Base-by-base conservation (phyloP, 2,329 filamentous ascomycete species). In the Fusarium avenaceum region DNA sequence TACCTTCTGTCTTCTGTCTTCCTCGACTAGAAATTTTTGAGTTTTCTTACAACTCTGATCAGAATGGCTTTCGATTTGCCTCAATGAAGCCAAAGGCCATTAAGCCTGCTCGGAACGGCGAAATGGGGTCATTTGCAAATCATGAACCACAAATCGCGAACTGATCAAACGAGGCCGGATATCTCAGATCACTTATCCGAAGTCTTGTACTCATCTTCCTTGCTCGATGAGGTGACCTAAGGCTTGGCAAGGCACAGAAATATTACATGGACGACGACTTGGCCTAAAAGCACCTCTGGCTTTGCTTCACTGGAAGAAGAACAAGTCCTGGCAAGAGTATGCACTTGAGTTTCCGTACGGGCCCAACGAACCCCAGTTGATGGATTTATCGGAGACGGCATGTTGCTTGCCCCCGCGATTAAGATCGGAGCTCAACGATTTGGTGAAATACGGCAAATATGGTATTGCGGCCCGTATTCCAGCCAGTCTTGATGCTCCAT, bases 361-460 rank as follows among this genome's bases (percentile, higher is more conserved):
- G 8, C 35, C n/a, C 35, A 38, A n/a, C 30, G 35, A 19, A 4
- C 35, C 35, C 17, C 6, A n/a, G 5, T 38, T n/a, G 17, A 38
- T 38, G 17, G 35, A 19, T n/a, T 19, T 10, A n/a, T 38, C 17
- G 7, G 35, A 10, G 35, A n/a, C 17, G 35, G 17, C 17, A n/a
- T 38, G 9, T 19, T 38, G 33, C 4, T 38, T 38, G 7, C 20
- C 28, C 39, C 19, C 49, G 24, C 43, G 11, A 26, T n/a, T 20
- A 17, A 15, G 39, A 28, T 38, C 32, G 15, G 45, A 44, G 38
- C 28, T 17, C n/a, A 20, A 55, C 47, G 26, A 13, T 45, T 39
- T 45, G 59, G 40, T 57, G 26, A 45, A 54, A 35, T 47, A 55
- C 42, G 53, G 53, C 59, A 65, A 46, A 50, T 65, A 35, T 55